Evolutionary conservation across 2,329 filamentous ascomycete species (phyloP).

Genomic region (Phaeosphaeria sp.): DNA sequence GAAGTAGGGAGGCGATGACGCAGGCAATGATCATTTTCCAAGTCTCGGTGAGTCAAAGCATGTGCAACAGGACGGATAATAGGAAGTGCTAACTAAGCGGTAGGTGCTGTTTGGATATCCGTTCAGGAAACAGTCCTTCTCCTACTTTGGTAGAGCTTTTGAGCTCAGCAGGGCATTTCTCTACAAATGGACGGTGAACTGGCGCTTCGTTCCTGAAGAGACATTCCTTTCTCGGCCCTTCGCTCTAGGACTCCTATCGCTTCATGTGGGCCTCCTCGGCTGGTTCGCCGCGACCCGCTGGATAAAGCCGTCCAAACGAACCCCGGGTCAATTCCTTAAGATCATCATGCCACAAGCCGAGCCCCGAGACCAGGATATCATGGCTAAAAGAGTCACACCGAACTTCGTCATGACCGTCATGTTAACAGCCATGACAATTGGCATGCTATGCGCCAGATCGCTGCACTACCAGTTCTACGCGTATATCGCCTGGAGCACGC

Average conservation of each 20-base stretch:
- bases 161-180: constrained; percentile 90
- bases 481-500: constrained; percentile 88
- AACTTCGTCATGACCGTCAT: constrained; percentile 78
- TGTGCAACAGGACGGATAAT: background rate
- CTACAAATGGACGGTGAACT: constrained; percentile 99
- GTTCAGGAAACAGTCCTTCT: constrained; percentile 70
- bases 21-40: constrained; percentile 76
- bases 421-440: constrained; percentile 77
- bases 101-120: constrained; percentile 66
- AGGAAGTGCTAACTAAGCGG: constrained; percentile 9
- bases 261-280: constrained; percentile 70
- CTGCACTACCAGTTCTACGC: constrained; percentile 96
- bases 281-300: constrained; percentile 73
- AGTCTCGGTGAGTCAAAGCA: constrained; percentile 67
- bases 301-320: constrained; percentile 71
- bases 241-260: constrained; percentile 68
- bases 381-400: constrained; percentile 67
- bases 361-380: constrained; percentile 59
- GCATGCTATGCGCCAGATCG: constrained; percentile 83
- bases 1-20: constrained; percentile 68
- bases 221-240: constrained; percentile 76
- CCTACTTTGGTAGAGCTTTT: constrained; percentile 84
- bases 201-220: constrained; percentile 90
- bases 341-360: constrained; percentile 53
- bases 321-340: constrained; percentile 61